Evolutionary conservation across 1,284 basidiomycete species (phyloP).

Genomic region (Coniferiporia sulphurascens): DNA sequence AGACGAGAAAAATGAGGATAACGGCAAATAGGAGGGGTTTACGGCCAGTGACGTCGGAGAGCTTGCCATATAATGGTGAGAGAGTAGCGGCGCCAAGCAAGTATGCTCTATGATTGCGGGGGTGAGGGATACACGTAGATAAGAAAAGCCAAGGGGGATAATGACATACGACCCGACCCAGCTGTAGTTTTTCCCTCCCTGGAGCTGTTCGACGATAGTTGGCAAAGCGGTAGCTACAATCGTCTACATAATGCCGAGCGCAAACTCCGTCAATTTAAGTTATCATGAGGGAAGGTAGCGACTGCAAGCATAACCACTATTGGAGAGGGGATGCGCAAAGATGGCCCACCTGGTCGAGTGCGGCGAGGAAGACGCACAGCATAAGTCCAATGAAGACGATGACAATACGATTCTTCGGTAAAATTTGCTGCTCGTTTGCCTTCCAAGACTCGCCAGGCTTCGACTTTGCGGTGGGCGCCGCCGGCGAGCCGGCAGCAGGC

Average conservation of each 20-base stretch:
- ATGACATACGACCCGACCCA: slow-evolving; percentile 66
- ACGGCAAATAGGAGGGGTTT: slow-evolving; percentile 71
- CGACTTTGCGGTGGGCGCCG: slow-evolving; percentile 20
- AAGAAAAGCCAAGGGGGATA: slow-evolving; percentile 19
- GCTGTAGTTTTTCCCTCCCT: slow-evolving; percentile 63
- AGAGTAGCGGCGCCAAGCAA: slow-evolving; percentile 66
- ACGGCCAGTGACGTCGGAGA: slow-evolving; percentile 64
- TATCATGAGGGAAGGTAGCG: neutral
- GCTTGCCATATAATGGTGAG: slow-evolving; percentile 71
- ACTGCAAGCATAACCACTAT: too few relatives aligned
- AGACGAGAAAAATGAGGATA: slow-evolving; percentile 72
- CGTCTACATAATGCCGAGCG: slow-evolving; percentile 38
- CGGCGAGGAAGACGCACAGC: slow-evolving; percentile 39
- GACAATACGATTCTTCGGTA: slow-evolving; percentile 36
- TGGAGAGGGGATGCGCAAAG: neutral
- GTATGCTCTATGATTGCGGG: slow-evolving; percentile 49
- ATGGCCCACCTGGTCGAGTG: slow-evolving; percentile 34
- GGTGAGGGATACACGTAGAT: neutral
- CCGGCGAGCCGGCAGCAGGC: neutral
- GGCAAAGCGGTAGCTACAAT: slow-evolving; percentile 80
- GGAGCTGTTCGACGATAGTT: slow-evolving; percentile 66
- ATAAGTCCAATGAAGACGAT: slow-evolving; percentile 40
- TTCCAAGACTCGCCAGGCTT: slow-evolving; percentile 34
- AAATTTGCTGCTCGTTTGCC: slow-evolving; percentile 33
- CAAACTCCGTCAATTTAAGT: neutral